These are phyloP conservation scores for Alopecurus myosuroides DNA, from an alignment of 176 grass and related monocot genomes.

Conservation along the genomic window DNA sequence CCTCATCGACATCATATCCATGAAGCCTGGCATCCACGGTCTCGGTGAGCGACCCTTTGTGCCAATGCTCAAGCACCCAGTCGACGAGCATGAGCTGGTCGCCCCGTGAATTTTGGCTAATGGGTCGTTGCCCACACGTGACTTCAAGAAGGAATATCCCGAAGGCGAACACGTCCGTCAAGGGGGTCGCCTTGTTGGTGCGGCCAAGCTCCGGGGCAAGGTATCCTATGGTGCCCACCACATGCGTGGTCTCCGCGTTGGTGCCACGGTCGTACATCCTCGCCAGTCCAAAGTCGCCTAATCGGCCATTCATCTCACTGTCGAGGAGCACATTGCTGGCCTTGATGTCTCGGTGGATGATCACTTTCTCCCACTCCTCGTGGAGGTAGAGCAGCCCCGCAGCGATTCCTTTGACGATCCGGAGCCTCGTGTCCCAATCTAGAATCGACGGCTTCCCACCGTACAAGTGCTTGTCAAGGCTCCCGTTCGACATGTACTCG, in stretches of 20 bases:
- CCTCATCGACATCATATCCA: neutral
- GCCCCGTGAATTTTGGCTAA: neutral
- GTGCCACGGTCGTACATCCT: neutral
- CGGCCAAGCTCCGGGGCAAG: neutral
- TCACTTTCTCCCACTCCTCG: neutral
- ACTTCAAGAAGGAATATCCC: neutral
- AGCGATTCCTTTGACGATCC: neutral
- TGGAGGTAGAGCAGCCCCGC: slow-evolving; percentile 5
- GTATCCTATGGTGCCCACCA: neutral
- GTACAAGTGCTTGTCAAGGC: neutral
- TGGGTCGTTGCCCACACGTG: neutral
- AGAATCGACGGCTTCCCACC: neutral
- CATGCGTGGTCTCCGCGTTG: neutral
- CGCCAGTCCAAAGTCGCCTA: neutral
- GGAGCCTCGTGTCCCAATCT: neutral
- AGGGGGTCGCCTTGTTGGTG: neutral
- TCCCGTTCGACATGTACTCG: neutral
- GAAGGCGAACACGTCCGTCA: neutral
- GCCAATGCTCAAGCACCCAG: neutral
- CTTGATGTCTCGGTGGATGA: neutral
- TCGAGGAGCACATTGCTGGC: neutral
- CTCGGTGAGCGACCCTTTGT: neutral
- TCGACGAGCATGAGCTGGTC: neutral
- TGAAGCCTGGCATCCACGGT: neutral
- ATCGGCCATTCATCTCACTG: neutral